Evolutionary conservation across 805 yeast species (phyloP), one percentile per base, ranked within the genome.

Genomic region (Brettanomyces bruxellensis): DNA sequence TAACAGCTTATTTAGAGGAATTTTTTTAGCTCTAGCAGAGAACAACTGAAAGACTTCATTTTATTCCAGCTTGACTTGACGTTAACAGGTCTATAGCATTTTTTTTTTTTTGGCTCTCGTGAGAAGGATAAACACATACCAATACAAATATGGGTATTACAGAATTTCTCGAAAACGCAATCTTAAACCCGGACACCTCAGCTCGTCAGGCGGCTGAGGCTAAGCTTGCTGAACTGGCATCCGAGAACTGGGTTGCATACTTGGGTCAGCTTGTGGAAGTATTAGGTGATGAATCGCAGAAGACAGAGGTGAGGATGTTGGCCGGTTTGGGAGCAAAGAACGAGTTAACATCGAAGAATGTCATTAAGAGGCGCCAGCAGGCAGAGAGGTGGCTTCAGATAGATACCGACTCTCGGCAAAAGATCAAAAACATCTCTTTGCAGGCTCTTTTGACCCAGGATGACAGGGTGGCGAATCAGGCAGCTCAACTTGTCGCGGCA

Each of bases 401-500:
- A 48, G 86, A 78, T 46, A 60, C 58, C 2, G 71, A 67, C 4
- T 69, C 77, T 30, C 86, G 80, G 64, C 58, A 67, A 7, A 76
- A 78, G 51, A 83, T 91, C 60, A 89, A 87, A 68, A 71, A 73
- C 40, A 71, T 75, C 30, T 75, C 88, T 0, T 64, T 91, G 43
- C 66, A 68, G 40, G 78, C 90, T 3, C 75, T 93, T 47, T 62
- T 82, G 47, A 73, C 86, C 14, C 61, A 69, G n/a, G 78, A 80
- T 56, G 85, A 78, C 52, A 77, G 87, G 58, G 96, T 91, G 47
- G 93, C 95, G 32, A 79, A 81, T 48, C 76, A 95, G 28, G 83
- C 91, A 25, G 96, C 99, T 24, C 97, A 91, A 70, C 73, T 91
- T 53, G 91, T 93, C 44, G 95, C 98, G 34, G 95, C 97, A 9